Evolutionary conservation across 768 basidiomycete species (phyloP), one percentile per base, ranked within the genome.

Genomic region (Xanthoconium purpureum): DNA sequence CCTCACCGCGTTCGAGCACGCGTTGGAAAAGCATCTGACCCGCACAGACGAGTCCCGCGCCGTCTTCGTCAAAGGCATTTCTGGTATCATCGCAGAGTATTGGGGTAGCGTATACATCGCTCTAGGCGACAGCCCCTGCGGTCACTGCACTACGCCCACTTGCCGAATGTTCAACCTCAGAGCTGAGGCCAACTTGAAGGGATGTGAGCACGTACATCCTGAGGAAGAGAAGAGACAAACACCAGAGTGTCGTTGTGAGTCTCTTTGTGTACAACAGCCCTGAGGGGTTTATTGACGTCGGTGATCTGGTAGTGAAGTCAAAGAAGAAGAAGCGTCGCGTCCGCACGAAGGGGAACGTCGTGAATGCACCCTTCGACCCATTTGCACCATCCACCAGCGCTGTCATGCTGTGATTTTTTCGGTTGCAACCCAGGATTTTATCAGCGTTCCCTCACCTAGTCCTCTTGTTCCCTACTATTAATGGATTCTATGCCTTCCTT

Each of bases 11-110:
- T 61, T 64, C 14, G 60, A 64, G 36, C 54, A 54, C n/a, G 59
- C 63, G 9, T 20, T 55, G 45, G 57, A 62, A 28, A 62, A 65
- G 57, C 60, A 54, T 53, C 60, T 53, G 3, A 47, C 15, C 29
- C 50, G 44, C 18, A 40, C 48, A 3, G 32, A 40, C 50, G 42
- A 43, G 38, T 53, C 55, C 32, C 63, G 37, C 32, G 20, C 51
- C 5, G 36, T 50, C 35, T 54, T 58, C 18, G 17, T 20, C 29
- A 39, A 44, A 14, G 43, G 44, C 0, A 37, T 65, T 24, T 48
- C 10, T 8, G 24, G 20, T 12, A 52, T 62, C 40, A 50, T 43
- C 13, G 8, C 18, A 8, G 56, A 54, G 45, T 62, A 62, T 50
- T 61, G 50, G 52, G 47, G 44, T 8, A 33, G 24, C 10, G 58